A percentile compares a stretch with the other conserved stretches of the same genome.
These are phyloP conservation scores for Phylloporus arenicola DNA, from an alignment of 768 basidiomycete species.

Conservation along the genomic window DNA sequence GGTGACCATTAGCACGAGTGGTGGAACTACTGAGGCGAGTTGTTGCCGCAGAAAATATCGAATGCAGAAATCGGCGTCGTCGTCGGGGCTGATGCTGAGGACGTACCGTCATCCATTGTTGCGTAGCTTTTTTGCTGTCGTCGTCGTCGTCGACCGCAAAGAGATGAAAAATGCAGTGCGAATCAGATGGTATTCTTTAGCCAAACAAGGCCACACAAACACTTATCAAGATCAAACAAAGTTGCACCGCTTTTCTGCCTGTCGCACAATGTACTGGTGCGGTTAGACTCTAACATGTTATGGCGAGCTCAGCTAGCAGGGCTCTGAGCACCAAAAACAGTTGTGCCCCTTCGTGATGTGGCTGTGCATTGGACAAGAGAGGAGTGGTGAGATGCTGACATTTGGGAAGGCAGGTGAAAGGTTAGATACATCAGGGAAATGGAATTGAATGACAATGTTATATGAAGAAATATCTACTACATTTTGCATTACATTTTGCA, in stretches of 20 bases:
- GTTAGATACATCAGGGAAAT: too few species aligned
- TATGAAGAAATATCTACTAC: too few species aligned
- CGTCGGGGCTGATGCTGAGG: slow-evolving; percentile 70
- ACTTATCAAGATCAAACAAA: not conserved
- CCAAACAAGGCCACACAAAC: slow-evolving; percentile 21
- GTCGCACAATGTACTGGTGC: not conserved
- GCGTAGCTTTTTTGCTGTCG: slow-evolving; percentile 28
- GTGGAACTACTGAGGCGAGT: slow-evolving; percentile 29
- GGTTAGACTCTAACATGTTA: too few species aligned
- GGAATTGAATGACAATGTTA: too few species aligned
- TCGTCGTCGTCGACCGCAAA: slow-evolving; percentile 11
- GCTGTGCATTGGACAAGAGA: too few species aligned
- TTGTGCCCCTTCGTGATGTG: too few species aligned
- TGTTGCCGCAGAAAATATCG: slow-evolving; percentile 37
- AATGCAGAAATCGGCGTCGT: slow-evolving; percentile 48
- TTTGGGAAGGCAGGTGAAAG: too few species aligned
- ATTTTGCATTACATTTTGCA: too few species aligned
- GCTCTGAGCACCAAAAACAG: slow-evolving; percentile 1
- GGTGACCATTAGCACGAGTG: slow-evolving; percentile 25
- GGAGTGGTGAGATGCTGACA: too few species aligned
- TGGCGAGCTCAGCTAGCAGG: not conserved
- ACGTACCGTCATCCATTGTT: slow-evolving; percentile 73
- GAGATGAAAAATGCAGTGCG: not conserved
- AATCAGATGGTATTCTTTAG: not conserved
- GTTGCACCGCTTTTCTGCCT: not conserved